Percentiles rank a stretch among this genome's conserved stretches.
phyloP scores from a whole-genome alignment of 768 basidiomycete genomes.

The Cystofilobasidium macerans region DNA sequence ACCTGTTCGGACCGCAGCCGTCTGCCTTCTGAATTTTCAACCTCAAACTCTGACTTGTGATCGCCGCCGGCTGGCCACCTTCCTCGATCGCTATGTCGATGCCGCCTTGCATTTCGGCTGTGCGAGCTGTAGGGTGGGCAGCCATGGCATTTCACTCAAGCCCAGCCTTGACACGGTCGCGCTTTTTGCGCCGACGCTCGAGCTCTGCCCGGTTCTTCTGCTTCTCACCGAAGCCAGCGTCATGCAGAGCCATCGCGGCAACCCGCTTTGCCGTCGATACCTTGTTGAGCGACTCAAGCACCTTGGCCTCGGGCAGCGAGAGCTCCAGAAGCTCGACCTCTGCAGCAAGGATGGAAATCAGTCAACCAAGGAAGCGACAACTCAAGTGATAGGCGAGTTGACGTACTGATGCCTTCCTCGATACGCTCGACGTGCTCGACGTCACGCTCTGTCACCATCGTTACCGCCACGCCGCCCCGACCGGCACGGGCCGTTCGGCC shows the following conservation, averaged over 20 bases:
- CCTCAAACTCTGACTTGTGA: no score
- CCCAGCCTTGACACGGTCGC: slow-evolving; percentile 6
- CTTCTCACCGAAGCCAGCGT: slow-evolving; percentile 76
- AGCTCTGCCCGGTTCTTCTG: slow-evolving; percentile 50
- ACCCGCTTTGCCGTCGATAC: slow-evolving; percentile 89
- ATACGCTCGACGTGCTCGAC: slow-evolving; percentile 71
- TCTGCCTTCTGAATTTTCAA: no score
- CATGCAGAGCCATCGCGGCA: slow-evolving; percentile 82
- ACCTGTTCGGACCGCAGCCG: no score
- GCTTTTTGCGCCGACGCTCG: slow-evolving; percentile 19
- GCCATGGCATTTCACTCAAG: no score
- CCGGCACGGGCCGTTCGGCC: slow-evolving; percentile 87
- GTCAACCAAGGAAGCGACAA: not conserved
- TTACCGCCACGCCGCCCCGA: slow-evolving; percentile 75
- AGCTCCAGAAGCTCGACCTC: slow-evolving; percentile 68
- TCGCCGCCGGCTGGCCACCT: no score
- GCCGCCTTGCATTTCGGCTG: no score
- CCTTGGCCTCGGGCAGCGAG: slow-evolving; percentile 62
- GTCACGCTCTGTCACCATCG: slow-evolving; percentile 88
- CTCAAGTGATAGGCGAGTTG: not conserved
- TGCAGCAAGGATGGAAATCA: slow-evolving; percentile 32
- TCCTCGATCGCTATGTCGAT: no score
- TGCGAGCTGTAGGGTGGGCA: no score
- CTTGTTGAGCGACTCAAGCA: slow-evolving; percentile 69
- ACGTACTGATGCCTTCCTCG: slow-evolving; percentile 75